phyloP scores from a whole-genome alignment of 169 alveolate species.

The Eimeria tenella region DNA sequence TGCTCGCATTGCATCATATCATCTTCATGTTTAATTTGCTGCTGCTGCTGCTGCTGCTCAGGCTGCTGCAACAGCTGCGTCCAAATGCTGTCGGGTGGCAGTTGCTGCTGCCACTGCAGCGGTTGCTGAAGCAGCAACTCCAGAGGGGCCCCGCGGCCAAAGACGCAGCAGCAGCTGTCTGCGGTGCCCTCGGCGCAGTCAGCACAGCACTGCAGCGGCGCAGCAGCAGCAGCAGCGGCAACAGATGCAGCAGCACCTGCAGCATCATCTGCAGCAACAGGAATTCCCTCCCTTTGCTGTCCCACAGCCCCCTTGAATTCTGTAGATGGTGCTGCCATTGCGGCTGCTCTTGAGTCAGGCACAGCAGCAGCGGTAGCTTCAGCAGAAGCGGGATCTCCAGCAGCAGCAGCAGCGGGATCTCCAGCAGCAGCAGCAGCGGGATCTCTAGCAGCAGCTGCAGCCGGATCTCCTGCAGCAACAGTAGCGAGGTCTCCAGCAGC shows the following conservation, averaged over 20 bases:
- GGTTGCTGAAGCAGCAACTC: slow-evolving; percentile 2
- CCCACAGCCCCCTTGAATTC: background rate
- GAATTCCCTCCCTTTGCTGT: background rate
- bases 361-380: too few relatives aligned
- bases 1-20: background rate
- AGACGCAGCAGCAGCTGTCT: slow-evolving; percentile 4
- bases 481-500: too few relatives aligned
- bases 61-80: slow-evolving; percentile 9
- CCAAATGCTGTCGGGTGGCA: slow-evolving; percentile 10
- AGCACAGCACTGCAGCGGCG: background rate
- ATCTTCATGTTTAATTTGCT: background rate
- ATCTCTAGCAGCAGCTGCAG: too few relatives aligned
- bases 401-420: too few relatives aligned
- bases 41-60: slow-evolving; percentile 44
- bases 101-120: slow-evolving; percentile 26
- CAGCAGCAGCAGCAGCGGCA: slow-evolving; percentile 48
- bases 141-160: background rate
- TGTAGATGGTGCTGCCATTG: slow-evolving; percentile 16
- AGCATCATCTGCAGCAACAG: background rate
- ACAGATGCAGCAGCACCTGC: background rate
- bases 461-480: too few relatives aligned
- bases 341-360: background rate
- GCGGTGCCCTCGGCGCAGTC: background rate
- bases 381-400: too few relatives aligned
- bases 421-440: too few relatives aligned